Conservation (phyloP, 1,139 yeast species). For the Diutina scorzettiae region DNA sequence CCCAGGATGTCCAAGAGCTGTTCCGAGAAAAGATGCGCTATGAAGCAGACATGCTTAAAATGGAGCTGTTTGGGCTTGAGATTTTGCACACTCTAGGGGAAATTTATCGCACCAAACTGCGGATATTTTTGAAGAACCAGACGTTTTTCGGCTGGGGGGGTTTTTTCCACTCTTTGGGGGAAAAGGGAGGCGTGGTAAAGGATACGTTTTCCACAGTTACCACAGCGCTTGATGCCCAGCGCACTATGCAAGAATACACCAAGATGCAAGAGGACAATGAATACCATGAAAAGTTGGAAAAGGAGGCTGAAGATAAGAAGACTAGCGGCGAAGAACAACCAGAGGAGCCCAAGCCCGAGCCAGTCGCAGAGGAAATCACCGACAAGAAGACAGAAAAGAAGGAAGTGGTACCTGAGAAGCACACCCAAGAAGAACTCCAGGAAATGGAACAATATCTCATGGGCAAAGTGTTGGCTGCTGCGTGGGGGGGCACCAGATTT, state of each 20-base stretch:
- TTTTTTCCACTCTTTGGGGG: slow-evolving; percentile 71
- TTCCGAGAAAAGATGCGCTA: slow-evolving; percentile 60
- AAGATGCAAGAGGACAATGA: slow-evolving; percentile 54
- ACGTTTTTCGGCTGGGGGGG: slow-evolving; percentile 59
- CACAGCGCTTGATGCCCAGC: slow-evolving; percentile 82
- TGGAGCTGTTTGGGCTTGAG: slow-evolving; percentile 91
- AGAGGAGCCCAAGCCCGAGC: slow-evolving; percentile 19
- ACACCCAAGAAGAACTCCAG: slow-evolving; percentile 71
- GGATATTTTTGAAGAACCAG: slow-evolving; percentile 46
- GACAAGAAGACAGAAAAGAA: not conserved
- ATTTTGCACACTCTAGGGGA: slow-evolving; percentile 79
- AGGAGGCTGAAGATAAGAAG: slow-evolving; percentile 15
- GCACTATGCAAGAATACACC: slow-evolving; percentile 73
- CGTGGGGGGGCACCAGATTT: slow-evolving; percentile 89
- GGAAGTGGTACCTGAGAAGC: slow-evolving; percentile 20
- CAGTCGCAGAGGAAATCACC: not conserved
- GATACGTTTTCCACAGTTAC: slow-evolving; percentile 81
- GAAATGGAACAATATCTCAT: slow-evolving; percentile 77
- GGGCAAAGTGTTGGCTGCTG: slow-evolving; percentile 90
- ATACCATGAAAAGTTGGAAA: slow-evolving; percentile 31
- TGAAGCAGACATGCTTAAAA: slow-evolving; percentile 80
- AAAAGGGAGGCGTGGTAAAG: slow-evolving; percentile 74
- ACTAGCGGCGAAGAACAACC: slow-evolving; percentile 24
- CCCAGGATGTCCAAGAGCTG: slow-evolving; percentile 52
- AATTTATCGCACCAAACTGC: slow-evolving; percentile 61